Percentiles rank a stretch among this genome's conserved stretches.
Conservation (phyloP, 2,329 filamentous ascomycete genomes). For the Fusarium palustre region DNA sequence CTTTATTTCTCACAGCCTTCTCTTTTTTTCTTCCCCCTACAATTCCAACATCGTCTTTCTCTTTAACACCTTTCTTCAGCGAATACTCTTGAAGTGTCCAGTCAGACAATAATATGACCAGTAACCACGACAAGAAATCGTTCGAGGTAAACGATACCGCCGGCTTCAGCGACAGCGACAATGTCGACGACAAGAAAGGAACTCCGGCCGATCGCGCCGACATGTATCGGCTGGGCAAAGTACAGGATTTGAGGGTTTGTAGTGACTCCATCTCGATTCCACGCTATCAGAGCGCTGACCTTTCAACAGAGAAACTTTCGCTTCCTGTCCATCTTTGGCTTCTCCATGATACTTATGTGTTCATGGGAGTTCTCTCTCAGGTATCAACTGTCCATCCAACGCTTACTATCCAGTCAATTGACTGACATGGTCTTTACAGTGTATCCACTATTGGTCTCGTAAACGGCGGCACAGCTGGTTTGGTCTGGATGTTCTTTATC, state of each 20-base stretch:
- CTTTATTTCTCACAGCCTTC: background rate
- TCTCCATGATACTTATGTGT: slow-evolving; percentile 59
- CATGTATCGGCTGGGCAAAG: slow-evolving; percentile 43
- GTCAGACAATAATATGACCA: slow-evolving; percentile 20
- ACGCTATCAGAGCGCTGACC: fast-evolving
- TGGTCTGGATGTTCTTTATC: slow-evolving; percentile 59
- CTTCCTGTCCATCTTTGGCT: slow-evolving; percentile 60
- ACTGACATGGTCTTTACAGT: background rate
- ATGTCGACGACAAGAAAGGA: slow-evolving; percentile 41
- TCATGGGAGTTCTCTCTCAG: slow-evolving; percentile 58
- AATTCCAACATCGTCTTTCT: background rate
- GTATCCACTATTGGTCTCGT: slow-evolving; percentile 43
- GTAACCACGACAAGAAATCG: slow-evolving; percentile 22
- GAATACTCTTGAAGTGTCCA: too few species aligned
- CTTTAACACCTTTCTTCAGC: background rate
- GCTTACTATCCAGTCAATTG: fast-evolving
- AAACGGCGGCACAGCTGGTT: slow-evolving; percentile 60
- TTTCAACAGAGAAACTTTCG: slow-evolving; percentile 56
- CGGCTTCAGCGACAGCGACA: background rate
- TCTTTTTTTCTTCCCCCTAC: background rate
- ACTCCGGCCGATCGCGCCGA: slow-evolving; percentile 40
- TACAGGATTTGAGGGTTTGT: slow-evolving; percentile 43
- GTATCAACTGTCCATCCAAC: slow-evolving; percentile 9
- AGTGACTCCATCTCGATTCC: fast-evolving
- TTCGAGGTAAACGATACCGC: slow-evolving; percentile 4